Conservation (phyloP, 75 land plant species). For the Picea sitchensis region DNA sequence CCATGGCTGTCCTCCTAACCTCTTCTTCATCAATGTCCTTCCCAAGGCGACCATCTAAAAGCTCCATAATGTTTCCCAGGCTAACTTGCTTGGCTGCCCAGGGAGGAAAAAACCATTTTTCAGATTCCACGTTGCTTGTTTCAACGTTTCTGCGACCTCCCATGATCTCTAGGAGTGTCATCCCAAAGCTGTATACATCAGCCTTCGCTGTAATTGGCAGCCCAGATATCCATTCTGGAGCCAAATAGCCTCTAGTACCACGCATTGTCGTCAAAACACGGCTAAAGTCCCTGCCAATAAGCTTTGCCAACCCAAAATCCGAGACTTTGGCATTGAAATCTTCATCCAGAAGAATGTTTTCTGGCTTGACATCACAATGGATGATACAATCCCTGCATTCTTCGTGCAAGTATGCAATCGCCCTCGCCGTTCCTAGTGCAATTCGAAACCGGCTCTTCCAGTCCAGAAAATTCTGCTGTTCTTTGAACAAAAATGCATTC, state of each 20-base stretch:
- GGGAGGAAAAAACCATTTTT: constrained; percentile 17
- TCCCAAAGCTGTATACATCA: constrained; percentile 51
- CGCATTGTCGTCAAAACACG: constrained; percentile 16
- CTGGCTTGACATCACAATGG: constrained; percentile 20
- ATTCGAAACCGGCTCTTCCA: constrained; percentile 12
- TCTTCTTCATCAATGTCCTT: constrained; percentile 24
- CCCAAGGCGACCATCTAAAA: constrained; percentile 10
- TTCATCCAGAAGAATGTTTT: constrained; percentile 19
- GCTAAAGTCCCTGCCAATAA: constrained; percentile 18
- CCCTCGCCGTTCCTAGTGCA: constrained; percentile 12
- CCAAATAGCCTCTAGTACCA: constrained; percentile 19
- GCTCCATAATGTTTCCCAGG: constrained; percentile 15
- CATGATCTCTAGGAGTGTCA: constrained; percentile 45
- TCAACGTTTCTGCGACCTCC: constrained; percentile 23
- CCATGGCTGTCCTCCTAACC: constrained; percentile 21
- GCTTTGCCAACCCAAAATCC: constrained; percentile 20
- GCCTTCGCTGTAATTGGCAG: constrained; percentile 25
- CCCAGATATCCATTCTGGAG: constrained; percentile 20
- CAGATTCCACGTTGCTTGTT: constrained; percentile 12
- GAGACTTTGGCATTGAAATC: constrained; percentile 21
- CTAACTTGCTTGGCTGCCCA: constrained; percentile 20
- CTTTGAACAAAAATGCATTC: constrained; percentile 45
- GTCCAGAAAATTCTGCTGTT: not conserved
- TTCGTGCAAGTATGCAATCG: constrained; percentile 19
- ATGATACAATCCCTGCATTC: constrained; percentile 16